A percentile compares a stretch with the other conserved stretches of the same genome.
phyloP scores from a whole-genome alignment of 345 rosid genomes.

The Brassica nigra region DNA sequence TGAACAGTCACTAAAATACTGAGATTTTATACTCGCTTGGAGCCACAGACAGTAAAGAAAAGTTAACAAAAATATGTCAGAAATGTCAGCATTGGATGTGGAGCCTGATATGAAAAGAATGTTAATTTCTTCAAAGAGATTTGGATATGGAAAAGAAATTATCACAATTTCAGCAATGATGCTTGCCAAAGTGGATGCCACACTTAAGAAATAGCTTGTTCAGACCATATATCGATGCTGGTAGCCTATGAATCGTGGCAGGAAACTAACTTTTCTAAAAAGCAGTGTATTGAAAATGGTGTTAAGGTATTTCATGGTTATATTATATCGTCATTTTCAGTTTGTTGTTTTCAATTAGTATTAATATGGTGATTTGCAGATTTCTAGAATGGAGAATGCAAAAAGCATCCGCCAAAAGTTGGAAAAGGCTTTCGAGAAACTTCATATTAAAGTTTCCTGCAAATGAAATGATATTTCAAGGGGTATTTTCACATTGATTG shows the following conservation, averaged over 20 bases:
- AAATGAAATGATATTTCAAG: background rate
- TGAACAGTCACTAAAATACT: background rate
- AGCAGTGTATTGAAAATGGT: background rate
- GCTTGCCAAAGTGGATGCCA: background rate
- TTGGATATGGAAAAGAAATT: background rate
- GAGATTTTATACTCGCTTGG: background rate
- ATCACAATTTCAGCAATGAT: background rate
- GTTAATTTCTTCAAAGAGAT: background rate
- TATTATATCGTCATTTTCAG: background rate
- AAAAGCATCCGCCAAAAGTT: background rate
- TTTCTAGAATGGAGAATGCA: background rate
- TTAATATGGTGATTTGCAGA: background rate
- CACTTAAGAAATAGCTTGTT: too few species aligned
- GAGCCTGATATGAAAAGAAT: background rate
- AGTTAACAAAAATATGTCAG: background rate
- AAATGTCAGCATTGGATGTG: background rate
- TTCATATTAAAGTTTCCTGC: background rate
- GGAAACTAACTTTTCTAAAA: background rate
- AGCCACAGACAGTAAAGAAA: background rate
- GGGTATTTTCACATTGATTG: slow-evolving; percentile 75
- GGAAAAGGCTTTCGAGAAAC: background rate
- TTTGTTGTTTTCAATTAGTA: background rate
- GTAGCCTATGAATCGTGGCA: background rate
- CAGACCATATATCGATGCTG: background rate
- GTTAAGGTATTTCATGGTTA: background rate